Evolutionary conservation across 805 yeast genomes (phyloP).

Genomic region (Candida saitoana): DNA sequence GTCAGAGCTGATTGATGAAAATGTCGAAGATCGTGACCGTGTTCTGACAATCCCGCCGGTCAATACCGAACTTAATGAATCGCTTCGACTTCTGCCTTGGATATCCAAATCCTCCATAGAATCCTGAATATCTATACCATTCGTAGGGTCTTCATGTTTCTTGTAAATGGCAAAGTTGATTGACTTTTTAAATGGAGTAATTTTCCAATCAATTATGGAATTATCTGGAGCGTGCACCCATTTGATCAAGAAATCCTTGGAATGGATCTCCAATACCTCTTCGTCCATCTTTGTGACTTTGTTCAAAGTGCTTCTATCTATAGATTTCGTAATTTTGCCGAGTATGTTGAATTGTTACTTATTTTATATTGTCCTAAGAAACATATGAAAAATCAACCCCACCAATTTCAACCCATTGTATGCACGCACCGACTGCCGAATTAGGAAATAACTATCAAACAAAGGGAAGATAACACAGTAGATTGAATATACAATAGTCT

Average conservation of each 20-base stretch:
- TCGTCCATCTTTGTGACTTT: conserved; percentile 2
- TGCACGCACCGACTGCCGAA: not conserved
- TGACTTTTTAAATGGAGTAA: conserved; percentile 61
- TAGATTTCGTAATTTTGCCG: not conserved
- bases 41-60: conserved; percentile 31
- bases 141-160: conserved; percentile 21
- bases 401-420: not conserved
- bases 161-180: conserved; percentile 39
- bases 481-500: too few relatives aligned
- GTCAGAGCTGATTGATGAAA: conserved; percentile 38
- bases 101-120: not conserved
- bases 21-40: conserved; percentile 34
- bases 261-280: conserved; percentile 90
- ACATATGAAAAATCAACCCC: not conserved
- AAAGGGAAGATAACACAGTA: too few relatives aligned
- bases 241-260: conserved; percentile 82
- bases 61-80: conserved; percentile 31
- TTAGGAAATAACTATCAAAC: not conserved
- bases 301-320: not conserved
- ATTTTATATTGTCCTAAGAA: not conserved
- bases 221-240: conserved; percentile 81
- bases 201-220: conserved; percentile 68
- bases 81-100: conserved; percentile 14
- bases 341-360: not conserved
- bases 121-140: conserved; percentile 3